Conservation (phyloP, 2,329 filamentous ascomycete species). For the Colletotrichum tropicale region DNA sequence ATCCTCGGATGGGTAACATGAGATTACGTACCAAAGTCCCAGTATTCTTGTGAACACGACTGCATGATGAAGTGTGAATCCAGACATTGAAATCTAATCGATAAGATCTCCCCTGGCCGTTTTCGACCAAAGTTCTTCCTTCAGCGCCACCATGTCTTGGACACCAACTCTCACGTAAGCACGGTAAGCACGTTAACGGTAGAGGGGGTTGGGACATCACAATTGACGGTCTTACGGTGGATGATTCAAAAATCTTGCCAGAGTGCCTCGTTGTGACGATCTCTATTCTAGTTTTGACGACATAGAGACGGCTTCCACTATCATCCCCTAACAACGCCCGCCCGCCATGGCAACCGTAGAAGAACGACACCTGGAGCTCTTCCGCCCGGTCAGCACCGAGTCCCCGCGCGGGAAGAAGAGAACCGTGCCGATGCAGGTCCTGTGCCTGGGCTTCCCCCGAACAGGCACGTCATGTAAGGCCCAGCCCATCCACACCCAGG, state of each 20-base stretch:
- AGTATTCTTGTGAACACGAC: background rate
- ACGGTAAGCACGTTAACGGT: background rate
- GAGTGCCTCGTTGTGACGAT: background rate
- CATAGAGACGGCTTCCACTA: background rate
- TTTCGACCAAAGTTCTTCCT: background rate
- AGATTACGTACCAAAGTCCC: background rate
- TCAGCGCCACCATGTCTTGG: background rate
- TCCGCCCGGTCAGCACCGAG: slow-evolving; percentile 21
- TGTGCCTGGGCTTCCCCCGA: slow-evolving; percentile 24
- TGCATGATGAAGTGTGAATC: no score
- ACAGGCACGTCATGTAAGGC: slow-evolving; percentile 24
- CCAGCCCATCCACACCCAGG: background rate
- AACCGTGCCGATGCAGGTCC: slow-evolving; percentile 23
- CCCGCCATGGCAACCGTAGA: slow-evolving; percentile 21
- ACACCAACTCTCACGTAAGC: background rate
- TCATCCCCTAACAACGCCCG: background rate
- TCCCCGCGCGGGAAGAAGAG: slow-evolving; percentile 20
- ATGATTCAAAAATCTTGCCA: no score
- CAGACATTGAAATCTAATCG: background rate
- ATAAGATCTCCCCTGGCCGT: background rate
- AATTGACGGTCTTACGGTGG: no score
- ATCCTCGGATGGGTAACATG: background rate
- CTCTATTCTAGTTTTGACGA: background rate
- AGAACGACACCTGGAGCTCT: slow-evolving; percentile 24
- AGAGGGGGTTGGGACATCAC: background rate